Percentiles rank a stretch among this genome's conserved stretches.
Conservation (phyloP, 257 asterid species). For the Linderniella brevidens region DNA sequence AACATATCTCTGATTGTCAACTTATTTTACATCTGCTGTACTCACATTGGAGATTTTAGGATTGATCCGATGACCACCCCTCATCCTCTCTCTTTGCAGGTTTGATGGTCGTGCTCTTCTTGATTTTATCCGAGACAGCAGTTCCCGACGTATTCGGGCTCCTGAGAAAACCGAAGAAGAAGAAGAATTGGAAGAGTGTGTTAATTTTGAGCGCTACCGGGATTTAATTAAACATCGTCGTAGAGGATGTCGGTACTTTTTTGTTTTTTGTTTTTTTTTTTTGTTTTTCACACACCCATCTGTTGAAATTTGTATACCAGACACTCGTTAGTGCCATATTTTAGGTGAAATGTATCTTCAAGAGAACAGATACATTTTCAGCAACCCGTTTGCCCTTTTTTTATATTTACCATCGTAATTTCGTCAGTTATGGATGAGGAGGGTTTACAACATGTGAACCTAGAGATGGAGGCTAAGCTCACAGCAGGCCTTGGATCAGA, state of each 20-base stretch:
- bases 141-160: conserved; percentile 40
- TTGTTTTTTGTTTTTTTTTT: conserved; percentile 30
- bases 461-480: conserved; percentile 81
- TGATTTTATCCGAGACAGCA: conserved; percentile 78
- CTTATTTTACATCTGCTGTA: too few relatives aligned
- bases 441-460: conserved; percentile 73
- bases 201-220: conserved; percentile 99
- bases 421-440: conserved; percentile 80
- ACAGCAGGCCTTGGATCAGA: conserved; percentile 57
- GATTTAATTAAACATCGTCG: conserved; percentile 99
- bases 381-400: background rate
- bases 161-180: conserved; percentile 84
- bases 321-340: conserved; percentile 13
- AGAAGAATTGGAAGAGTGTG: conserved; percentile 98
- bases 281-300: conserved; percentile 13
- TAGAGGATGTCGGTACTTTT: conserved; percentile 99
- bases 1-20: too few relatives aligned
- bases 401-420: conserved; percentile 17
- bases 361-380: background rate
- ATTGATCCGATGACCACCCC: conserved; percentile 6
- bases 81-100: conserved; percentile 35
- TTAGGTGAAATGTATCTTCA: conserved; percentile 6
- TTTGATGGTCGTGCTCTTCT: conserved; percentile 98
- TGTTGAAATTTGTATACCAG: conserved; percentile 9
- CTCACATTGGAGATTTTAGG: too few relatives aligned